Evolutionary conservation across 2,329 filamentous ascomycete species (phyloP), one percentile per base, ranked within the genome.

Genomic region (Penicillium psychrosexuale): DNA sequence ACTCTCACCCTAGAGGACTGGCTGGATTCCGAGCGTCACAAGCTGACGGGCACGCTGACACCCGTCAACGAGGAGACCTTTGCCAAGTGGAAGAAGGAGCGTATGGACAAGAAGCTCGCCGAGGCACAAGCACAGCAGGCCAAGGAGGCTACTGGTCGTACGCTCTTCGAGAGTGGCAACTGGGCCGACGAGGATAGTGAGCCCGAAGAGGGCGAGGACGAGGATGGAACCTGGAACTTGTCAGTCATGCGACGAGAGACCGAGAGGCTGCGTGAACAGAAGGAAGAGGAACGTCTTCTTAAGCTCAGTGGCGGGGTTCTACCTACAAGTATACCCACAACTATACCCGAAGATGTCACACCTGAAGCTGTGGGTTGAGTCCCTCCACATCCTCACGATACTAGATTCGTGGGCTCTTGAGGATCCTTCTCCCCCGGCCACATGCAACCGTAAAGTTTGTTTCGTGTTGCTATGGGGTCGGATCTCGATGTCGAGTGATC

Each of bases 1-100:
- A 97, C 94, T 1, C 82, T 99, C 48, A 99, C 94, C 0, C 82
- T 99, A 44, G 94, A 99, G 78, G 94, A 99, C 73, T 99, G 97
- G 81, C 78, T 99, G 52, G 94, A 99, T 75, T 93, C 89, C 0
- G 93, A 99, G 78, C 85, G 94, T 65, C 91, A 97, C 79, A 97
- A 97, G 76, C 84, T 99, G 48, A 92, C 88, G 0, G 94, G 93
- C 53, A 91, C 82, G 0, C 81, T 97, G 48, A 99, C 95, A 1
- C 95, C 95, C 5, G 95, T 99, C 59, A 99, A 90, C 1, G 88
- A 87, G 2, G 94, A 99, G 71, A 82, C 85, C 0, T 99, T 99
- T 70, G 91, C 91, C 59, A 94, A 94, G 70, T 99, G 94, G 94
- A 99, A 99, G 82, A 87, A 92, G 77, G 89, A 96, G 50, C 88